Conservation (phyloP, 768 basidiomycete species). For the Rhodosporidiobolus odoratus region DNA sequence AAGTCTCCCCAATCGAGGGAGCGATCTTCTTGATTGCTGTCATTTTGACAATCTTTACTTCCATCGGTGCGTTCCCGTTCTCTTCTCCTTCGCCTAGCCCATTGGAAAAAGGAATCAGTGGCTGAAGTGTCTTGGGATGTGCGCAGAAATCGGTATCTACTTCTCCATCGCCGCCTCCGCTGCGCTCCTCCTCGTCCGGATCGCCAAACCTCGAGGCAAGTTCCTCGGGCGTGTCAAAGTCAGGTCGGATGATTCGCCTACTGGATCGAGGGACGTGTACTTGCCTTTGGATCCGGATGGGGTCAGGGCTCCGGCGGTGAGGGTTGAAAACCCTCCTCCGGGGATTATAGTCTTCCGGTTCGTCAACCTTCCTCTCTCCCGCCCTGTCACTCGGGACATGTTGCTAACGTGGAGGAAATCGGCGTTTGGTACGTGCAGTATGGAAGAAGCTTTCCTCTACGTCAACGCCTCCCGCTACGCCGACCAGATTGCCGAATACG, state of each 20-base stretch:
- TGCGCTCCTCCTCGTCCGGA: constrained; percentile 73
- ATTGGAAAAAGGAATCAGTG: too few species aligned
- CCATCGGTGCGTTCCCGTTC: constrained; percentile 55
- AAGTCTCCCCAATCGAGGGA: constrained; percentile 76
- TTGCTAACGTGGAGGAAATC: too few species aligned
- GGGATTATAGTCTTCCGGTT: constrained; percentile 89
- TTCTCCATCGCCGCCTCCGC: constrained; percentile 67
- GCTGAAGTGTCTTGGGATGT: too few species aligned
- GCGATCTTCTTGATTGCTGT: constrained; percentile 43
- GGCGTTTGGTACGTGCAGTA: too few species aligned
- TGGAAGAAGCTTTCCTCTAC: constrained; percentile 74
- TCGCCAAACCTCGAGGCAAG: constrained; percentile 78
- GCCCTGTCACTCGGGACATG: too few species aligned
- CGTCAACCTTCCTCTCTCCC: too few species aligned
- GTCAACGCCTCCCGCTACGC: constrained; percentile 54
- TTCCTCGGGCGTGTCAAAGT: constrained; percentile 83
- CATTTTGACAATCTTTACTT: constrained; percentile 76
- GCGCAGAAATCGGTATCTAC: constrained; percentile 44
- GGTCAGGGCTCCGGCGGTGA: constrained; percentile 62
- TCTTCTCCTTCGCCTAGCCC: not conserved
- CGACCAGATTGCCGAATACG: constrained; percentile 68
- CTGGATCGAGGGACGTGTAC: constrained; percentile 61
- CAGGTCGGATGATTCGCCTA: constrained; percentile 45
- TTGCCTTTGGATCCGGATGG: constrained; percentile 59
- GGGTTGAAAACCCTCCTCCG: constrained; percentile 69